Conservation (phyloP, 768 basidiomycete species). For the Piloderma croceum region DNA sequence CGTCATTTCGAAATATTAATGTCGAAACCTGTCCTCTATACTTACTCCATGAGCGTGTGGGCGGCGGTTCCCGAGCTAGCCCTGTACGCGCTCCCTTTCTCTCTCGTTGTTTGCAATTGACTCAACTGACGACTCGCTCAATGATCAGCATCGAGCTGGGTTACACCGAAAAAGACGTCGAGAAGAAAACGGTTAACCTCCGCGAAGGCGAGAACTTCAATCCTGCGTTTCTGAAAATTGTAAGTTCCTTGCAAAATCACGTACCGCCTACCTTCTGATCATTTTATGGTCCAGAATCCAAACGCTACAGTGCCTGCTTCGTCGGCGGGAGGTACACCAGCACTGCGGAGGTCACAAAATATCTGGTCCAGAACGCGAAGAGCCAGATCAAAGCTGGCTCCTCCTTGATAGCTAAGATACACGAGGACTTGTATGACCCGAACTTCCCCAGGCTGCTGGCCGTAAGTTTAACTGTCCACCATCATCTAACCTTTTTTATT, state of each 20-base stretch:
- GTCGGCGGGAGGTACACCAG: constrained; percentile 31
- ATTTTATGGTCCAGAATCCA: constrained; percentile 31
- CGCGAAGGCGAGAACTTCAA: constrained; percentile 43
- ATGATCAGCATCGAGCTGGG: constrained; percentile 38
- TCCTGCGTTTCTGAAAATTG: constrained; percentile 39
- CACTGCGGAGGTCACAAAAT: constrained; percentile 36
- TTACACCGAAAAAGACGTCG: constrained; percentile 31
- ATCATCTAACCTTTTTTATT: background rate
- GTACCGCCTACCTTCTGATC: background rate
- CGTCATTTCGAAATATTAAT: too few relatives aligned
- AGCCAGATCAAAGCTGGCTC: constrained; percentile 30
- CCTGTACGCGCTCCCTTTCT: constrained; percentile 24
- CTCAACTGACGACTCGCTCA: background rate
- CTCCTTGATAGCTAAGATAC: constrained; percentile 31
- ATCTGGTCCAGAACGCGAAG: constrained; percentile 36
- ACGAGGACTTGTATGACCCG: constrained; percentile 43
- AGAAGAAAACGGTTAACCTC: constrained; percentile 35
- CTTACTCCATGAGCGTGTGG: constrained; percentile 35
- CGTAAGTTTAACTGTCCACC: constrained; percentile 22
- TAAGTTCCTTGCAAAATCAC: constrained; percentile 14
- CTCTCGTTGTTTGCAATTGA: background rate
- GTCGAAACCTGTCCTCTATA: too few relatives aligned
- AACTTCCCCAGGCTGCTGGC: constrained; percentile 44
- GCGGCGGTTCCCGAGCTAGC: constrained; percentile 37
- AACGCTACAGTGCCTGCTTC: constrained; percentile 41